Conservation (phyloP, 78 protist species). For the Monocercomonoides exilis region DNA sequence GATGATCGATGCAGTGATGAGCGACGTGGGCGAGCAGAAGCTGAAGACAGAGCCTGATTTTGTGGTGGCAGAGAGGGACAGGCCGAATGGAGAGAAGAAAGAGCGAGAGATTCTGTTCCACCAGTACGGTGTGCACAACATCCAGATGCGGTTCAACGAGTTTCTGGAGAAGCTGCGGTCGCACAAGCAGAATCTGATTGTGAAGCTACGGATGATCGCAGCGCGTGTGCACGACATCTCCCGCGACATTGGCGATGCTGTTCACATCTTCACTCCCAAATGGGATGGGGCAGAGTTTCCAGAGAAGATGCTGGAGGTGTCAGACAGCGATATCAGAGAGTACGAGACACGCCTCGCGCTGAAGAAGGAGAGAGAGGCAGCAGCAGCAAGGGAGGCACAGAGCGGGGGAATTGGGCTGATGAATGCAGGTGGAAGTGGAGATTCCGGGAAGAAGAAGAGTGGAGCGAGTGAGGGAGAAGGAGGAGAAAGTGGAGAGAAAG, state of each 20-base stretch:
- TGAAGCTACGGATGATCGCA: background rate
- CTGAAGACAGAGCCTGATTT: background rate
- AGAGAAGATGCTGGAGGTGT: background rate
- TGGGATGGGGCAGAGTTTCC: background rate
- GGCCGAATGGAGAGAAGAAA: background rate
- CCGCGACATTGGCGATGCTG: background rate
- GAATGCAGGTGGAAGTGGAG: background rate
- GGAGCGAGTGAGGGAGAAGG: background rate
- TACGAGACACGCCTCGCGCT: background rate
- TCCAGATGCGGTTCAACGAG: background rate
- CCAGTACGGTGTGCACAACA: background rate
- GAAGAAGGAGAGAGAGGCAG: background rate
- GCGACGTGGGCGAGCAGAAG: background rate
- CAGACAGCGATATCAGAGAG: background rate
- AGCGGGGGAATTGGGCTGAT: background rate
- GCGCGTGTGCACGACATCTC: background rate
- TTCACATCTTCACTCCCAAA: background rate
- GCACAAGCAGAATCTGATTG: background rate
- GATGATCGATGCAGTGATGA: background rate
- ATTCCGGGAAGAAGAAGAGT: background rate
- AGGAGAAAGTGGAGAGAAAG: background rate
- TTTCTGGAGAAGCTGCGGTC: background rate
- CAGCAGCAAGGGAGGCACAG: background rate
- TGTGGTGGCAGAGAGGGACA: background rate
- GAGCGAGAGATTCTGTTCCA: background rate